Evolutionary conservation across 1,139 yeast species (phyloP).

Genomic region (Schizosaccharomyces versatilis): DNA sequence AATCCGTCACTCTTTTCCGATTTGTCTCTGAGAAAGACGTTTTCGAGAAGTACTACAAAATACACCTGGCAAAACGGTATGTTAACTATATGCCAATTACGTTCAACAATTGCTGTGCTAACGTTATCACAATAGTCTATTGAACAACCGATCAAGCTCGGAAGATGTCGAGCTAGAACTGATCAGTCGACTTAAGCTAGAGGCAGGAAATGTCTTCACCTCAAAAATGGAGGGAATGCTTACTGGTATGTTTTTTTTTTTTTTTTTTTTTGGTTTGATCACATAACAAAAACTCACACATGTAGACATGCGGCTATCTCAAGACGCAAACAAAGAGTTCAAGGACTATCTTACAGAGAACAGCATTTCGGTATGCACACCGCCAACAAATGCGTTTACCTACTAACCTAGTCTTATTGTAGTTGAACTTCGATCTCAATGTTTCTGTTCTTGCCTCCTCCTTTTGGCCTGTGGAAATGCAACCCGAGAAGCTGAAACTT

Average conservation of each 20-base stretch:
- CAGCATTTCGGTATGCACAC: neutral
- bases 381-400: too few species aligned
- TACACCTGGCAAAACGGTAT: conserved; percentile 61
- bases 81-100: neutral
- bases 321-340: conserved; percentile 38
- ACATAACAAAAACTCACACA: neutral
- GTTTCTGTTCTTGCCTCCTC: conserved; percentile 30
- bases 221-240: conserved; percentile 77
- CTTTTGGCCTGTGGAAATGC: conserved; percentile 38
- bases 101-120: neutral
- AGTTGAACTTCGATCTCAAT: conserved; percentile 13
- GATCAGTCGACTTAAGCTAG: conserved; percentile 50
- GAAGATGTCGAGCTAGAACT: conserved; percentile 49
- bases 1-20: conserved; percentile 28
- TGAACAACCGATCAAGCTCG: conserved; percentile 26
- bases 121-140: conserved; percentile 20
- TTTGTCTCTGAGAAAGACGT: conserved; percentile 66
- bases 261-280: neutral
- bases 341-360: conserved; percentile 13
- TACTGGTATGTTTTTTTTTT: conserved; percentile 21
- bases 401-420: neutral
- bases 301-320: conserved; percentile 37
- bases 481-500: conserved; percentile 32
- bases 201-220: conserved; percentile 61
- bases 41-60: conserved; percentile 69